phyloP scores from a whole-genome alignment of 805 yeast species.

The Candida qinlingensis region DNA sequence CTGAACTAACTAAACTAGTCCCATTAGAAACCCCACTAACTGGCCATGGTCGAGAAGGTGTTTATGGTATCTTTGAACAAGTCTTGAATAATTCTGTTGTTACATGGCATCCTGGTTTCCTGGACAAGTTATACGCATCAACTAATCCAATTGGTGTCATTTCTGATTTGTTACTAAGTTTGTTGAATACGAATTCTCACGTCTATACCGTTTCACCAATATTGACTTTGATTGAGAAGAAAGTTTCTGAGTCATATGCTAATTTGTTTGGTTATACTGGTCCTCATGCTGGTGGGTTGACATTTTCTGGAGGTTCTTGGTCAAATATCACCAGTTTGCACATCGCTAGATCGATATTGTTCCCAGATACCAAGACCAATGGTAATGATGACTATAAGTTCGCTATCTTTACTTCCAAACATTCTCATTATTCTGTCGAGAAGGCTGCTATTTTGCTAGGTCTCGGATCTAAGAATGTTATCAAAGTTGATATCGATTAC shows the following conservation, averaged over 20 bases:
- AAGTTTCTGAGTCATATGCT: slow-evolving; percentile 65
- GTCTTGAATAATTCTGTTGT: slow-evolving; percentile 65
- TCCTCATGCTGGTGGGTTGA: slow-evolving; percentile 67
- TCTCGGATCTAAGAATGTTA: slow-evolving; percentile 55
- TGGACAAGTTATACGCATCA: slow-evolving; percentile 82
- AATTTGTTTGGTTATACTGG: slow-evolving; percentile 52
- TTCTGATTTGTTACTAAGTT: slow-evolving; percentile 60
- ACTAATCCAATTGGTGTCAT: slow-evolving; percentile 81
- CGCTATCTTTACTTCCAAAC: slow-evolving; percentile 66
- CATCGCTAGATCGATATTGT: slow-evolving; percentile 61
- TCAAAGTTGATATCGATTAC: slow-evolving; percentile 53
- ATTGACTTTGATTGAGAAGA: slow-evolving; percentile 67
- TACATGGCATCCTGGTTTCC: slow-evolving; percentile 83
- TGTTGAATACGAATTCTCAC: slow-evolving; percentile 78
- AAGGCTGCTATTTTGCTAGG: slow-evolving; percentile 78
- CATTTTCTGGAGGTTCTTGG: slow-evolving; percentile 86
- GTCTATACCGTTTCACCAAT: slow-evolving; percentile 84
- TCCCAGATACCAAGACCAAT: slow-evolving; percentile 59
- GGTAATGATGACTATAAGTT: slow-evolving; percentile 54
- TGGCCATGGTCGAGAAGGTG: slow-evolving; percentile 38
- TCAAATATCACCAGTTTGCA: slow-evolving; percentile 77
- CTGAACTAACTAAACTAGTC: slow-evolving; percentile 33
- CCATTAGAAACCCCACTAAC: slow-evolving; percentile 31
- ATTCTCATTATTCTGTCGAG: slow-evolving; percentile 75
- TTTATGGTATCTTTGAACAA: slow-evolving; percentile 46